These are phyloP conservation scores for Annulohypoxylon truncatum DNA, from an alignment of 2,329 filamentous ascomycete species.

Conservation along the genomic window DNA sequence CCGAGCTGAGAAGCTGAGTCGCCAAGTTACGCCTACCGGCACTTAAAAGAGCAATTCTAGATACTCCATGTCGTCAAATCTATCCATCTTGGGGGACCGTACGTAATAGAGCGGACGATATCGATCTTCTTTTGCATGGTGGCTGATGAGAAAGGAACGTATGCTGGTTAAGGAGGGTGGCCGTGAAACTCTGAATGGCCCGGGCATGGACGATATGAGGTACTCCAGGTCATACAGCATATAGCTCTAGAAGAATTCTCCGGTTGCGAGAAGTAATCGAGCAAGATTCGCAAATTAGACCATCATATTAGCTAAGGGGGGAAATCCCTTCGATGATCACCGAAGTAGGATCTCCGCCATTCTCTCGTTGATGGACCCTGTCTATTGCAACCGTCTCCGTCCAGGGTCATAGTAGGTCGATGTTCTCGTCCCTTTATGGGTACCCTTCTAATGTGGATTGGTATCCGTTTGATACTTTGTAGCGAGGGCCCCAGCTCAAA, in stretches of 20 bases:
- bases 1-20: conserved; percentile 39
- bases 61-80: background rate
- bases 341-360: conserved; percentile 4
- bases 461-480: background rate
- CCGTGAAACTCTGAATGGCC: conserved; percentile 1
- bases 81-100: conserved; percentile 12
- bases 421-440: background rate
- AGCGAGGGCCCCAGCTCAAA: background rate
- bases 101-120: conserved; percentile 22
- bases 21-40: conserved; percentile 23
- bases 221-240: conserved; percentile 22
- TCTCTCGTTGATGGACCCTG: background rate
- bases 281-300: conserved; percentile 6
- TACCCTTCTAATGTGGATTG: background rate
- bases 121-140: conserved; percentile 18
- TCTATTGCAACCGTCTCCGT: background rate
- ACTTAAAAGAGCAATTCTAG: conserved; percentile 30
- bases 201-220: conserved; percentile 1
- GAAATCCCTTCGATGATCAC: conserved; percentile 13
- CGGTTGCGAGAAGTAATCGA: background rate
- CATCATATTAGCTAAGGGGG: conserved; percentile 3
- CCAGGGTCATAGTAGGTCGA: background rate
- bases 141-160: conserved; percentile 28
- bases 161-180: background rate
- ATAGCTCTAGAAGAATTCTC: conserved; percentile 4